Evolutionary conservation across 257 asterid genomes (phyloP).

Genomic region (Catharanthus roseus): DNA sequence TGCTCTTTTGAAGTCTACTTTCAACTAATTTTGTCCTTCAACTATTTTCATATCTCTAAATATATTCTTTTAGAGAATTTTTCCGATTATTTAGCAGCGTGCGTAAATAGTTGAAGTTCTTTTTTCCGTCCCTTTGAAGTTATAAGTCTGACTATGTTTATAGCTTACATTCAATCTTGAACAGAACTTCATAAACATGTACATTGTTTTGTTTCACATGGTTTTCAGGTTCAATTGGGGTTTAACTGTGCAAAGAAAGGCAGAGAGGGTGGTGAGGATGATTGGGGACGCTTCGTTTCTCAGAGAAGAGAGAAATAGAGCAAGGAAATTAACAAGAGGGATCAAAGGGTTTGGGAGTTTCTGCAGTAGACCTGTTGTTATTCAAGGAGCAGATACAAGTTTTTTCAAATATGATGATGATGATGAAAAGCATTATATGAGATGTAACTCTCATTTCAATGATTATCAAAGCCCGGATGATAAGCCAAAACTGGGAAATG

Average conservation of each 20-base stretch:
- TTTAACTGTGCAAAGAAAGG: slow-evolving; percentile 46
- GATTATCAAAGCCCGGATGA: slow-evolving; percentile 12
- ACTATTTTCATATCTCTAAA: too few relatives aligned
- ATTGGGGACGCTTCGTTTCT: slow-evolving; percentile 47
- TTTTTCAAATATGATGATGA: slow-evolving; percentile 2
- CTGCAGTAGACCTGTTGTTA: slow-evolving; percentile 19
- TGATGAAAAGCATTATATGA: slow-evolving; percentile 12
- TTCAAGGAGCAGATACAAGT: too few relatives aligned
- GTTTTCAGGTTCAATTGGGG: slow-evolving; percentile 81
- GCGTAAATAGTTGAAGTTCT: too few relatives aligned
- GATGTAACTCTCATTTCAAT: slow-evolving; percentile 28
- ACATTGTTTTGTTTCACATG: too few relatives aligned
- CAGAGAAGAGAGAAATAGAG: slow-evolving; percentile 61
- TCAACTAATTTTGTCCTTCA: too few relatives aligned
- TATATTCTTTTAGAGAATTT: too few relatives aligned
- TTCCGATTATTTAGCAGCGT: too few relatives aligned
- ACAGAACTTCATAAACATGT: too few relatives aligned
- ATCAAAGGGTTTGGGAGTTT: slow-evolving; percentile 81
- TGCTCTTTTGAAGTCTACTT: neutral
- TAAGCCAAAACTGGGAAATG: neutral
- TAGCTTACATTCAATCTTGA: too few relatives aligned
- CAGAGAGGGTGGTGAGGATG: slow-evolving; percentile 44
- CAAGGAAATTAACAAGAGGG: slow-evolving; percentile 54
- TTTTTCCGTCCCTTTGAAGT: too few relatives aligned
- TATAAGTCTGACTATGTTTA: too few relatives aligned